A percentile compares a stretch with the other conserved stretches of the same genome.
These are phyloP conservation scores for Trypethelium eluteriae DNA, from an alignment of 495 filamentous ascomycete genomes.

Conservation along the genomic window DNA sequence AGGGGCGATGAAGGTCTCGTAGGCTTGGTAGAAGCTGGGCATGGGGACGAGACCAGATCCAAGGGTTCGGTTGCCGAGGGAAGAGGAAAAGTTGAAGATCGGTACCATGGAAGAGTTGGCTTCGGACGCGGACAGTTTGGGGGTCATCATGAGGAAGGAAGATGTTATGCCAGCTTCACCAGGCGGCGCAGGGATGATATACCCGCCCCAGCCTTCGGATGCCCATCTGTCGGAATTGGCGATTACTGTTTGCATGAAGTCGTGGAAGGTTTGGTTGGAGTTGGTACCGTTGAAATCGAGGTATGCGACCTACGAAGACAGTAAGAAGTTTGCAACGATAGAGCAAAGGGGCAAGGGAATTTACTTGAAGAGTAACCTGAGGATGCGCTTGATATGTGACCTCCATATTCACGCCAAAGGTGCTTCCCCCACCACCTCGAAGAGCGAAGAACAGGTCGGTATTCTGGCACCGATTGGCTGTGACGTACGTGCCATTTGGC, in stretches of 20 bases:
- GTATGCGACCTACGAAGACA: neutral
- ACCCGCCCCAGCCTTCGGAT: constrained; percentile 17
- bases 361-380: neutral
- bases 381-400: constrained; percentile 2
- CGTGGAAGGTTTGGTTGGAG: constrained; percentile 7
- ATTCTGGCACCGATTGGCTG: constrained; percentile 21
- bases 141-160: constrained; percentile 14
- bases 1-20: constrained; percentile 16
- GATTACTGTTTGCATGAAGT: constrained; percentile 10
- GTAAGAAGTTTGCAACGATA: neutral
- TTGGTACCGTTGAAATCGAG: neutral
- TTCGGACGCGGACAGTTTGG: constrained; percentile 12
- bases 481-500: constrained; percentile 21
- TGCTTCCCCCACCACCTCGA: constrained; percentile 21
- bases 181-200: constrained; percentile 12
- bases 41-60: constrained; percentile 14
- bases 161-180: neutral
- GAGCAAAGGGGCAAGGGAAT: no score
- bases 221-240: constrained; percentile 19
- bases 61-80: constrained; percentile 10
- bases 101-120: constrained; percentile 17
- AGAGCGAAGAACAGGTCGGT: constrained; percentile 23
- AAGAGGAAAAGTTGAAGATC: constrained; percentile 14
- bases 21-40: constrained; percentile 16
- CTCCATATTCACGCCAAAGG: constrained; percentile 17